Evolutionary conservation across 805 yeast species (phyloP).

Genomic region (Tetrapisispora namnaoensis): DNA sequence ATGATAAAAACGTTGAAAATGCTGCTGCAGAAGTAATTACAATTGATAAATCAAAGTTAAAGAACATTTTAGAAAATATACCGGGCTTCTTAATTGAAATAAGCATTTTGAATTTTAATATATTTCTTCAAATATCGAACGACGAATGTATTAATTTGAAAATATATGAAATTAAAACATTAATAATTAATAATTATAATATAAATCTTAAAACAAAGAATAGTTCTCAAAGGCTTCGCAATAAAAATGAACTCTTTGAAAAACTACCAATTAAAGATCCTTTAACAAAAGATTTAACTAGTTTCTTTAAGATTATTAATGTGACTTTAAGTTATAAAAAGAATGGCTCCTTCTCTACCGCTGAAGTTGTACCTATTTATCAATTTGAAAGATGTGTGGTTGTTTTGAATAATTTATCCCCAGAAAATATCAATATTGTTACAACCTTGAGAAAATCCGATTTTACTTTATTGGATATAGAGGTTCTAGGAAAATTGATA

Average conservation of each 20-base stretch:
- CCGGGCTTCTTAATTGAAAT: conserved; percentile 20
- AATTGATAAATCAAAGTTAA: neutral
- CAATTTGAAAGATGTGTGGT: conserved; percentile 25
- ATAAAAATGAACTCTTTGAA: neutral
- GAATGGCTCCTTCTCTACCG: neutral
- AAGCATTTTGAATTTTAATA: conserved; percentile 19
- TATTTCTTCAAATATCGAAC: conserved; percentile 15
- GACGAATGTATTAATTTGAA: conserved; percentile 16
- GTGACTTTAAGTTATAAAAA: conserved; percentile 13
- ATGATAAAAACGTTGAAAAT: neutral
- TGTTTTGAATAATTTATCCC: conserved; percentile 13
- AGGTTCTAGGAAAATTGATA: conserved; percentile 13
- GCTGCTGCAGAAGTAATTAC: neutral
- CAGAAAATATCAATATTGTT: conserved; percentile 9
- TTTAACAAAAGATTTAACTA: conserved; percentile 8
- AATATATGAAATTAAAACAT: conserved; percentile 15
- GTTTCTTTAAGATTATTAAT: conserved; percentile 19
- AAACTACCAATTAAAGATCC: neutral
- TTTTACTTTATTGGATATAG: conserved; percentile 16
- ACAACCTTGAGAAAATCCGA: conserved; percentile 23
- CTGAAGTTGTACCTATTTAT: conserved; percentile 17
- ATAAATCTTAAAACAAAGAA: neutral
- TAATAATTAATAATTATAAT: conserved; percentile 4
- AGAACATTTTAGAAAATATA: conserved; percentile 2
- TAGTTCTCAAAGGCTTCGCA: neutral